These are phyloP conservation scores for Knoxia roxburghii DNA, from an alignment of 257 asterid genomes.

Conservation along the genomic window DNA sequence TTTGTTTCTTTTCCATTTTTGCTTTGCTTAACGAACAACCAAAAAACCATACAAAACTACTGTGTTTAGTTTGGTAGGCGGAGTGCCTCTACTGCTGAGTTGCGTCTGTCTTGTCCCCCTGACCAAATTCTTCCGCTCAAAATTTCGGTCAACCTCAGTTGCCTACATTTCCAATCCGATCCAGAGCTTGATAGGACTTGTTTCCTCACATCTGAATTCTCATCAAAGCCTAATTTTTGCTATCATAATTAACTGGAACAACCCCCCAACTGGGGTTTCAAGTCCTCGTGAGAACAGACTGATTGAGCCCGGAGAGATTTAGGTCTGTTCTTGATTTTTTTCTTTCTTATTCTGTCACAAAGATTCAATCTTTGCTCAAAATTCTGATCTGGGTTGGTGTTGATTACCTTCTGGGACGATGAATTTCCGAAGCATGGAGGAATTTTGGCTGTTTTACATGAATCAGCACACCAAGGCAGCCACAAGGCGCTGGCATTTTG, in stretches of 20 bases:
- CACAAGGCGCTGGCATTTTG: conserved; percentile 95
- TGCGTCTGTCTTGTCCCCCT: not conserved
- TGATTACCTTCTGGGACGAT: conserved; percentile 25
- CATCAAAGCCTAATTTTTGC: not conserved
- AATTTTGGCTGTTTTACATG: conserved; percentile 90
- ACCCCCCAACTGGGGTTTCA: not conserved
- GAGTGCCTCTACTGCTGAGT: not conserved
- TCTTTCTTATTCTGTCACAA: not conserved
- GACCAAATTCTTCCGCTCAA: not conserved
- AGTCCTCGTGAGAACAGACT: not conserved
- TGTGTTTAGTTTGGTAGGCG: conserved; percentile 9
- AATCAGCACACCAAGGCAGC: conserved; percentile 81
- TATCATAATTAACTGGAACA: not conserved
- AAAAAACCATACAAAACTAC: not conserved
- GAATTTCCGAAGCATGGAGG: conserved; percentile 93
- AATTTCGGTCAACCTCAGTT: conserved; percentile 12
- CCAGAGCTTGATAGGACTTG: not conserved
- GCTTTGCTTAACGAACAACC: not conserved
- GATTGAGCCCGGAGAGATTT: not conserved
- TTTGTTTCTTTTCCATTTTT: not conserved
- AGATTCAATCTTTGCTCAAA: conserved; percentile 14
- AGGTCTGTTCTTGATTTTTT: not conserved
- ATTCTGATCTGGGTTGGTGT: conserved; percentile 27
- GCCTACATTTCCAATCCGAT: conserved; percentile 1
- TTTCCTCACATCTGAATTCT: not conserved